A percentile compares a stretch with the other conserved stretches of the same genome.
phyloP scores from a whole-genome alignment of 108 stramenopile species.

The Nitzschia sp. region DNA sequence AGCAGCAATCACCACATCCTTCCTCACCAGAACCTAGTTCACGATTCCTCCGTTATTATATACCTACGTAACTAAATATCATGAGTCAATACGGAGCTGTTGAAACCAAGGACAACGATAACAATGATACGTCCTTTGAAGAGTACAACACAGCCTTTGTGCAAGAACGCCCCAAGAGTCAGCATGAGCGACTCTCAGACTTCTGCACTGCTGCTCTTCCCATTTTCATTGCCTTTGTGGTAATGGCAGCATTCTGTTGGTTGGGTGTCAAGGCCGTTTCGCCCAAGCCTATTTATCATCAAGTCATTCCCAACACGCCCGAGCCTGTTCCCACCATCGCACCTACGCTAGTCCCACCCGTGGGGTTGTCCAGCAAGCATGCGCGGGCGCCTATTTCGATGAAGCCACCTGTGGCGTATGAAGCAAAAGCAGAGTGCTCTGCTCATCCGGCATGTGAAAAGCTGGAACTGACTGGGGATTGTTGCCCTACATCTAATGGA shows the following conservation, averaged over 20 bases:
- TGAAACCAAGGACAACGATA: not conserved
- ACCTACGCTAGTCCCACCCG: not conserved
- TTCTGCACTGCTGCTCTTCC: conserved; percentile 19
- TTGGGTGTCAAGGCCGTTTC: conserved; percentile 1
- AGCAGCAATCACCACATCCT: too few species aligned
- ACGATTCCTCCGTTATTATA: too few species aligned
- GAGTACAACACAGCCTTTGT: conserved; percentile 22
- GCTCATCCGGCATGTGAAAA: conserved; percentile 27
- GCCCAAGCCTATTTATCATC: not conserved
- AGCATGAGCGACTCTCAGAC: conserved; percentile 17
- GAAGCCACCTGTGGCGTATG: not conserved
- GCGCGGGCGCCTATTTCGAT: not conserved
- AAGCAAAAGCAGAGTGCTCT: not conserved
- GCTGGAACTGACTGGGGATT: conserved; percentile 33
- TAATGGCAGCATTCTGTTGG: conserved; percentile 23
- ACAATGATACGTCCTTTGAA: conserved; percentile 21
- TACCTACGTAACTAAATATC: not conserved
- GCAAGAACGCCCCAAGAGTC: conserved; percentile 17
- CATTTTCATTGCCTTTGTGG: conserved; percentile 27
- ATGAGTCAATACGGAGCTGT: conserved; percentile 16
- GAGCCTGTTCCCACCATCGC: not conserved
- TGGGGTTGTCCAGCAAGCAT: not conserved
- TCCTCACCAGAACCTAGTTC: too few species aligned
- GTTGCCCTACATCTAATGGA: conserved; percentile 37
- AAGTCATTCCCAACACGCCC: not conserved